Conservation (phyloP, 2,329 filamentous ascomycete species). For the Whalleya microplaca region DNA sequence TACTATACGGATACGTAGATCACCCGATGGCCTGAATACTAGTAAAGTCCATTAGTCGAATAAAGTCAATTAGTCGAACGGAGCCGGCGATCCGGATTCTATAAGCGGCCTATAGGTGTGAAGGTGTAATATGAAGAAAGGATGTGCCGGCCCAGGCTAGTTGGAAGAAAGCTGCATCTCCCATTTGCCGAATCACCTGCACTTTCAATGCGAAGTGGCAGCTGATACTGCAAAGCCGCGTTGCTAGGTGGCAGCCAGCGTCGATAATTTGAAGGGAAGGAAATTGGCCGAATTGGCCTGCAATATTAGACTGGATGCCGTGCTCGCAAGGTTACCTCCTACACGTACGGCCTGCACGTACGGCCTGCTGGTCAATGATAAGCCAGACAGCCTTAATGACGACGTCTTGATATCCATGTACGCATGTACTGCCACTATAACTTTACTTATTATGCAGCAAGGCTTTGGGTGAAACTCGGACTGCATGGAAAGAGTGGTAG, state of each 20-base stretch:
- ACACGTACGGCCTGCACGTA: too few species aligned
- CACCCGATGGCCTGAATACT: neutral
- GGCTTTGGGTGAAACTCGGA: slow-evolving; percentile 4
- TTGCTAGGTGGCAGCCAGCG: too few species aligned
- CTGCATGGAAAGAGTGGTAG: neutral
- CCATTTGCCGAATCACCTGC: neutral
- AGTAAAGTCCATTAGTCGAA: too few species aligned
- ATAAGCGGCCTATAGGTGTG: neutral
- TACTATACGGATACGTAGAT: neutral
- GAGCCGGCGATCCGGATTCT: neutral
- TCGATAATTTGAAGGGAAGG: neutral
- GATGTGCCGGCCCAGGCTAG: too few species aligned
- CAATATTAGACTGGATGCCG: slow-evolving; percentile 2
- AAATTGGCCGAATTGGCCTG: slow-evolving; percentile 8
- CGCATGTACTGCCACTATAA: slow-evolving; percentile 12
- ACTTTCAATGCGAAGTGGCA: neutral
- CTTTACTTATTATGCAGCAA: slow-evolving; percentile 8
- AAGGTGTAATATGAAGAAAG: neutral
- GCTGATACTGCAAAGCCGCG: neutral
- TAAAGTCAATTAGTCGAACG: neutral
- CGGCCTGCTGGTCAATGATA: slow-evolving; percentile 5
- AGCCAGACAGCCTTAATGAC: slow-evolving; percentile 12
- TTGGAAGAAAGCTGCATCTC: neutral
- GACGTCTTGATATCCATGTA: too few species aligned
- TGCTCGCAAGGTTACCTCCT: slow-evolving; percentile 1